These are phyloP conservation scores for Fusarium metavorans DNA, from an alignment of 2,329 filamentous ascomycete genomes.

Conservation along the genomic window DNA sequence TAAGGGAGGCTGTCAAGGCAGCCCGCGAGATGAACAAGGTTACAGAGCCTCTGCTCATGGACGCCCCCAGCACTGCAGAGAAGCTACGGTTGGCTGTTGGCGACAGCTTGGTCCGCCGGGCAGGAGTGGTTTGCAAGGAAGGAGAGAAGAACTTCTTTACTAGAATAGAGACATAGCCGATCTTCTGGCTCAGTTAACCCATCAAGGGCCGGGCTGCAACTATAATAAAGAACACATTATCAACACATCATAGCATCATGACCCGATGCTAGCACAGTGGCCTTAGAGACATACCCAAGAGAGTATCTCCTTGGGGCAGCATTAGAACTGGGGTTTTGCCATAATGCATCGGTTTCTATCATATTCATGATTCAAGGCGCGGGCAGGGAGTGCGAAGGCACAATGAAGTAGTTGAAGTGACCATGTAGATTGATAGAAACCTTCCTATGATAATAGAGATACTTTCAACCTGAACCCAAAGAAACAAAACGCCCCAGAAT, in stretches of 20 bases:
- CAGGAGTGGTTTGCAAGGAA: not conserved
- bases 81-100: not conserved
- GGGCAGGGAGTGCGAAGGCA: fast-evolving
- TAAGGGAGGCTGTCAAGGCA: constrained; percentile 13
- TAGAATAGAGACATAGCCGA: not conserved
- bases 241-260: too few relatives aligned
- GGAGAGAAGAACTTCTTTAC: not conserved
- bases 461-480: not conserved
- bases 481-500: not conserved
- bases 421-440: not conserved
- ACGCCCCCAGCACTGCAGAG: not conserved
- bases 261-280: too few relatives aligned
- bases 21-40: constrained; percentile 16
- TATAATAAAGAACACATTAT: too few relatives aligned
- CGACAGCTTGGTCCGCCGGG: not conserved
- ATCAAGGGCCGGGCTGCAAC: too few relatives aligned
- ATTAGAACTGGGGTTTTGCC: not conserved
- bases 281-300: too few relatives aligned
- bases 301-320: fast-evolving
- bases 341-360: too few relatives aligned
- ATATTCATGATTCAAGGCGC: not conserved
- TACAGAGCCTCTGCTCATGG: not conserved
- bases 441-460: not conserved
- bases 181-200: too few relatives aligned
- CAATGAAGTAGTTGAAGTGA: not conserved